Conservation (phyloP, 768 basidiomycete genomes). For the Serpula lacrymans region DNA sequence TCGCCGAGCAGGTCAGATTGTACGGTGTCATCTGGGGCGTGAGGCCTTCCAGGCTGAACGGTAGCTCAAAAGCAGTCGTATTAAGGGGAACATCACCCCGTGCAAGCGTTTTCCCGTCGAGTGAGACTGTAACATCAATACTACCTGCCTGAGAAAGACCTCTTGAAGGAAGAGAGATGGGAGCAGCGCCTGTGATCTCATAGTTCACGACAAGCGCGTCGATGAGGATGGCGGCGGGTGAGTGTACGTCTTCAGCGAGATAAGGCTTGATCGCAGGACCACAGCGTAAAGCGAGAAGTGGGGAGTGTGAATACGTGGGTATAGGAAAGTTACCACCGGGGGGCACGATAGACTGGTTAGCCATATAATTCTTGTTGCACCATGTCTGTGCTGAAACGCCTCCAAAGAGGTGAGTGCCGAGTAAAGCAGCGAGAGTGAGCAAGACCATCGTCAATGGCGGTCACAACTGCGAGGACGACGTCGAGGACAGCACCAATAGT, state of each 20-base stretch:
- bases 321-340: slow-evolving; percentile 51
- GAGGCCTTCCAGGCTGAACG: slow-evolving; percentile 47
- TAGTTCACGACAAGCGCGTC: slow-evolving; percentile 49
- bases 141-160: slow-evolving; percentile 12
- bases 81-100: slow-evolving; percentile 49
- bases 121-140: slow-evolving; percentile 42
- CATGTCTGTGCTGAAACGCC: slow-evolving; percentile 25
- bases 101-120: slow-evolving; percentile 41
- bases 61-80: slow-evolving; percentile 44
- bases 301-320: slow-evolving; percentile 31
- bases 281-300: slow-evolving; percentile 58
- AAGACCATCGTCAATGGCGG: no score
- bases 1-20: slow-evolving; percentile 24
- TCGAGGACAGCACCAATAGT: no score
- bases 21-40: slow-evolving; percentile 35
- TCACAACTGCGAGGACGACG: no score
- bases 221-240: slow-evolving; percentile 45
- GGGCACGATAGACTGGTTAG: slow-evolving; percentile 34
- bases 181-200: slow-evolving; percentile 43
- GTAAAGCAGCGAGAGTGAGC: slow-evolving; percentile 8
- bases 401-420: slow-evolving; percentile 11
- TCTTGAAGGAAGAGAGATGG: slow-evolving; percentile 33
- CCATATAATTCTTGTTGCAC: slow-evolving; percentile 54
- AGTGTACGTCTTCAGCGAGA: slow-evolving; percentile 47
- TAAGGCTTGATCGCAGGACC: slow-evolving; percentile 58